Evolutionary conservation across 768 basidiomycete genomes (phyloP), one percentile per base, ranked within the genome.

Genomic region (Leccinum rimulosum): DNA sequence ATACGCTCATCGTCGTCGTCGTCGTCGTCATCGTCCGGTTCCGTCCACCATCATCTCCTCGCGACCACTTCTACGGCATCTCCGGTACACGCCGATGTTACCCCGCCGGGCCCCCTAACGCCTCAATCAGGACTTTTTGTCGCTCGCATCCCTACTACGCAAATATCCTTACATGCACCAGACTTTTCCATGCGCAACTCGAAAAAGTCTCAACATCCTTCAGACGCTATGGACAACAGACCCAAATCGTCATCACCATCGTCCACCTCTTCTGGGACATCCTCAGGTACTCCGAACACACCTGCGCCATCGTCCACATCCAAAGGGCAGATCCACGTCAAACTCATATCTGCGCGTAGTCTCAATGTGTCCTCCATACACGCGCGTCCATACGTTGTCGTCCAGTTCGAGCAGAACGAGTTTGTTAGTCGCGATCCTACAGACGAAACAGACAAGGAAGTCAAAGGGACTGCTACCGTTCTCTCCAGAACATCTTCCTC

Each of bases 331-430:
- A 88, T 99, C 56, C 92, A 93, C 68, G 89, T 99, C 75, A 98
- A 98, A 76, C 86, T 99, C 71, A 93, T 99, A 74, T 87, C 89
- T 64, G 97, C 93, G 12, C 84, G 93, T 51, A 84, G 82, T 10
- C 87, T 99, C 71, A 86, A 86, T 63, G 88, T 94, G 54, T 80
- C 81, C 48, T 82, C 86, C 14, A 67, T 82, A 47, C 72, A 79
- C 61, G 85, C 90, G 4, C 80, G 86, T 0, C 92, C 95, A 17
- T 98, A 99, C 73, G 91, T 95, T 66, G 95, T 98, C 72, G 95
- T 95, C 65, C 91, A 95, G 74, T 99, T 98, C 75, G 97, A 99
- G 79, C 91, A 98, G 75, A 98, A 94, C 81, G 97, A 99, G 76
- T 99, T 98, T 70, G 88, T 99, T 73, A 88, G 87, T 66, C 80